phyloP scores from a whole-genome alignment of 768 basidiomycete species.

The Mycena belliarum region DNA sequence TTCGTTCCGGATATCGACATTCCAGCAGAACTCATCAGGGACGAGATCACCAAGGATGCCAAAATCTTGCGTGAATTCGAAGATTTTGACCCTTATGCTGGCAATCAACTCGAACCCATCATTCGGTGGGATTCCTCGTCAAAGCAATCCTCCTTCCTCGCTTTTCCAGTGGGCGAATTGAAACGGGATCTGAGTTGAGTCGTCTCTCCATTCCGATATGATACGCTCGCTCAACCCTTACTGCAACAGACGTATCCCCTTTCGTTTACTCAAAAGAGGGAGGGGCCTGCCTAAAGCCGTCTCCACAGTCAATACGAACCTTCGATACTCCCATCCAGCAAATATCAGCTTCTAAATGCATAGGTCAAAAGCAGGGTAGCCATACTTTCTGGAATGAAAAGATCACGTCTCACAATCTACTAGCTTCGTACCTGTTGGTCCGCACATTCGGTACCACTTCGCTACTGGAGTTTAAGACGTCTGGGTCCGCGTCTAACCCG shows the following conservation, averaged over 20 bases:
- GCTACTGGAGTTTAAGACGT: constrained; percentile 35
- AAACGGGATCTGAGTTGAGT: constrained; percentile 61
- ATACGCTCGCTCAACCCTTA: constrained; percentile 4
- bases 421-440: constrained; percentile 39
- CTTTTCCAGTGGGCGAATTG: constrained; percentile 67
- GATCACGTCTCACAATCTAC: not conserved
- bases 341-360: constrained; percentile 39
- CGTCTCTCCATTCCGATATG: not conserved
- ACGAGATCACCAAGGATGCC: constrained; percentile 52
- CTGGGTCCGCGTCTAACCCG: not conserved
- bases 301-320: constrained; percentile 38
- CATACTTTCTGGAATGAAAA: not conserved
- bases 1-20: constrained; percentile 75
- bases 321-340: constrained; percentile 76
- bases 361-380: not conserved
- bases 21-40: constrained; percentile 63
- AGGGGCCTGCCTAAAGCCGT: constrained; percentile 39
- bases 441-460: constrained; percentile 50
- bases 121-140: constrained; percentile 27
- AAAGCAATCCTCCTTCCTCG: constrained; percentile 34
- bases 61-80: constrained; percentile 33
- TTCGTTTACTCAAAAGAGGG: constrained; percentile 31
- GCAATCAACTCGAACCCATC: constrained; percentile 52
- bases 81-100: constrained; percentile 57
- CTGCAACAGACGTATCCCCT: constrained; percentile 49